A percentile compares a stretch with the other conserved stretches of the same genome.
These are phyloP conservation scores for Pleurotus citrinopileatus DNA, from an alignment of 768 basidiomycete species.

Conservation along the genomic window DNA sequence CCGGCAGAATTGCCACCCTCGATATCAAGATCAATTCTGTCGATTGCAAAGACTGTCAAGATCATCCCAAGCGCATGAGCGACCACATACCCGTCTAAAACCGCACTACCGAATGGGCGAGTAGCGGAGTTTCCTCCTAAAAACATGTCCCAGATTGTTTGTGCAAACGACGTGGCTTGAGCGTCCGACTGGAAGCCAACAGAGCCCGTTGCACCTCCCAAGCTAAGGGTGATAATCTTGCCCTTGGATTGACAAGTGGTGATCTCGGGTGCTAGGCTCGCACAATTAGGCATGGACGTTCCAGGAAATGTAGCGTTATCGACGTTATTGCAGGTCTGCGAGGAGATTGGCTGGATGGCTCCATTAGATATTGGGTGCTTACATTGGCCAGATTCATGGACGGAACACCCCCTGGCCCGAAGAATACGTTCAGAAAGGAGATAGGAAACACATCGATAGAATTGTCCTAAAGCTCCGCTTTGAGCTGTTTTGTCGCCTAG, in stretches of 20 bases:
- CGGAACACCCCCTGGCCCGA: slow-evolving; percentile 58
- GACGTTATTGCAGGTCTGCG: slow-evolving; percentile 59
- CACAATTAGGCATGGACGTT: slow-evolving; percentile 60
- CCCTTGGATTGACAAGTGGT: slow-evolving; percentile 62
- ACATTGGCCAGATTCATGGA: slow-evolving; percentile 71
- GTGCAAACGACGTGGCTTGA: slow-evolving; percentile 57
- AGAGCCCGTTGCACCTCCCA: slow-evolving; percentile 62
- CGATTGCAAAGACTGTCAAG: background rate
- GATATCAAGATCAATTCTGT: slow-evolving; percentile 69
- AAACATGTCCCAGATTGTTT: slow-evolving; percentile 72
- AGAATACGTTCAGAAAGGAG: slow-evolving; percentile 68
- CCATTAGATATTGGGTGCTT: slow-evolving; percentile 15
- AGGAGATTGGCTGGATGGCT: background rate
- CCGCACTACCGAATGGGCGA: slow-evolving; percentile 68
- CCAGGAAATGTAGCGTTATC: slow-evolving; percentile 59
- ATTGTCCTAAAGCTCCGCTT: slow-evolving; percentile 42
- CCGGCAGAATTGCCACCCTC: slow-evolving; percentile 57
- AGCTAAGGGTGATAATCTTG: slow-evolving; percentile 55
- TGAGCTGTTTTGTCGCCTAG: background rate
- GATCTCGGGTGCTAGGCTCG: slow-evolving; percentile 59
- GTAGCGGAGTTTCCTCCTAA: slow-evolving; percentile 54
- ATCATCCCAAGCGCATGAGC: background rate
- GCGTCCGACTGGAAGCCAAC: slow-evolving; percentile 57
- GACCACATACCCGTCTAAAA: slow-evolving; percentile 62
- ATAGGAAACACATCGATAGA: slow-evolving; percentile 68